Base-by-base conservation (phyloP, 1,139 yeast species). In the Sugiyamaella pinicola region DNA sequence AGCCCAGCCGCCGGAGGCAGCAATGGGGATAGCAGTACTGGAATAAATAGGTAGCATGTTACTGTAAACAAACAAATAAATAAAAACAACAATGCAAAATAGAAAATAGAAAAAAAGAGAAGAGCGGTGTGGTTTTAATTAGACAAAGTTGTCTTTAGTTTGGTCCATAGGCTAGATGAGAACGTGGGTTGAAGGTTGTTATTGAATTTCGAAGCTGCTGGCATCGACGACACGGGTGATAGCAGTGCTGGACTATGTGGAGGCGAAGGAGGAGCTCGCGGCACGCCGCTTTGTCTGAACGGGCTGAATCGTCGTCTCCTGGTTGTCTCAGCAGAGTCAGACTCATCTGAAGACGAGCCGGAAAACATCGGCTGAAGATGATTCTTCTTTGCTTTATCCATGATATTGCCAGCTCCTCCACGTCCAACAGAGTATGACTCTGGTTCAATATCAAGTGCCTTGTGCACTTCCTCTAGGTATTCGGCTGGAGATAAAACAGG, bases 371-470 rank as follows among this genome's bases (percentile, higher is more conserved):
- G 55, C 13, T 22, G 47, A 5, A 52, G 49, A 3, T 46, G 49
- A 17, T 46, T 42, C 13, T 42, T 46, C 21, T 31, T 37, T 19
- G 47, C 21, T 34, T 42, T 29, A 15, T 39, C 39, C 45, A 39
- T 19, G 22, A 47, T 47, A 61, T 71, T 71, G 35, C 74, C 74
- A 5, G 62, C 48, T 10, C 74, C 74, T 29, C 74, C 74, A 6
- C 74, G 63, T 21, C 74, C 74, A 26, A 71, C 69, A 47, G 68
- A 60, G 60, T 67, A 71, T 5, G 64, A 55, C 18, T 60, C 58
- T 4, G 71, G 71, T 52, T 61, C 70, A 12, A 61, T 63, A 44
- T 64, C 68, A 40, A 61, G 45, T 21, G 71, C 70, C 34, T 62
- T 55, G 54, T 66, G 61, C 31, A 67, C 71, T 53, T 70, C 73